Evolutionary conservation across 106 monocot species (phyloP).

Genomic region (Platanthera zijinensis): DNA sequence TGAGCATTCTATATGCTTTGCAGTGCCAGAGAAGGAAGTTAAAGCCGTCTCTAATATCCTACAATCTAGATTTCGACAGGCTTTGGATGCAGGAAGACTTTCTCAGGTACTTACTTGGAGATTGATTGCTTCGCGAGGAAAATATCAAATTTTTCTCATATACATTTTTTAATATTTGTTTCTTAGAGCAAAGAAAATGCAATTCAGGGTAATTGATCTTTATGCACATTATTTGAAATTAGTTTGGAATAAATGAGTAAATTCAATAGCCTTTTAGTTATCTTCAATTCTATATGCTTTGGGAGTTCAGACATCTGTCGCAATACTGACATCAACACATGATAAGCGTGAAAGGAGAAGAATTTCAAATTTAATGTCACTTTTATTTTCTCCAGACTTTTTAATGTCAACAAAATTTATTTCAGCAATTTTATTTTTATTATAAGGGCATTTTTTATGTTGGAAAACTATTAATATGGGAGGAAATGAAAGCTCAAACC

Average conservation of each 20-base stretch:
- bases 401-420: too few relatives aligned
- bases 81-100: conserved; percentile 88
- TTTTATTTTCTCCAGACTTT: too few relatives aligned
- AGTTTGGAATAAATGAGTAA: neutral
- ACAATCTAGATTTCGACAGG: conserved; percentile 60
- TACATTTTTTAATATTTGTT: neutral
- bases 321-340: too few relatives aligned
- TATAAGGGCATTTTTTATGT: too few relatives aligned
- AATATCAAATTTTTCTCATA: neutral
- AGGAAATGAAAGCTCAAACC: too few relatives aligned
- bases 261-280: neutral
- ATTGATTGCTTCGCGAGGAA: neutral
- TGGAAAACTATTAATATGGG: too few relatives aligned
- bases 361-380: too few relatives aligned
- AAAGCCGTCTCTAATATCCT: conserved; percentile 59
- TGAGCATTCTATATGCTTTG: conserved; percentile 96
- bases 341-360: too few relatives aligned
- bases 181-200: neutral
- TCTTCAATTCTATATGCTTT: neutral
- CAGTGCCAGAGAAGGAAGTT: conserved; percentile 81
- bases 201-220: neutral
- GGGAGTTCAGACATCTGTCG: too few relatives aligned
- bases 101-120: conserved; percentile 44
- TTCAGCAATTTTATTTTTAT: too few relatives aligned
- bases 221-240: neutral